Evolutionary conservation across 345 rosid species (phyloP).

Genomic region (Rubroshorea leprosula): DNA sequence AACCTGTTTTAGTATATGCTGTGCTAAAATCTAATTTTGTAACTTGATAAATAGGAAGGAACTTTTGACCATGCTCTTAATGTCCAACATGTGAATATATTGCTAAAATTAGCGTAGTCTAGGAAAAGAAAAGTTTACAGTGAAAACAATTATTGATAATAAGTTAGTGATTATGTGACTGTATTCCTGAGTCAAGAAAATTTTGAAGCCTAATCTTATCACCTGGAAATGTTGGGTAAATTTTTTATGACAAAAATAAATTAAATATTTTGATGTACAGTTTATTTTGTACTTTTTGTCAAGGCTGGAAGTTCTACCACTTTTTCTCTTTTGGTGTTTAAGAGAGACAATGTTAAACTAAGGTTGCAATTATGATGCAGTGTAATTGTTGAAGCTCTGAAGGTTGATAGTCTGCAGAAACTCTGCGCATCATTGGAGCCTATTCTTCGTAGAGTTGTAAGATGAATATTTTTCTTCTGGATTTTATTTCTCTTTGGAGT

Average conservation of each 20-base stretch:
- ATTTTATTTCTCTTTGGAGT: constrained; percentile 4
- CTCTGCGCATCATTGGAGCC: constrained; percentile 97
- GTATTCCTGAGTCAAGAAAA: too few relatives aligned
- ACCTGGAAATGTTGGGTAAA: too few relatives aligned
- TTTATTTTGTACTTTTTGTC: constrained; percentile 2
- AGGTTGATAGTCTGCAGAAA: constrained; percentile 95
- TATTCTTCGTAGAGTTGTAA: constrained; percentile 89
- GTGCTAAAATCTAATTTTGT: too few relatives aligned
- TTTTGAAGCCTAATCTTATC: too few relatives aligned
- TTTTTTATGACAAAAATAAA: too few relatives aligned
- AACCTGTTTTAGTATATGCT: background rate
- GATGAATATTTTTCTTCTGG: constrained; percentile 9
- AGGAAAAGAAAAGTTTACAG: too few relatives aligned
- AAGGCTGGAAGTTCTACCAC: background rate
- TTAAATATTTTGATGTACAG: background rate
- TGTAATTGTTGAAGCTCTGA: constrained; percentile 93
- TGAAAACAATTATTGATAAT: too few relatives aligned
- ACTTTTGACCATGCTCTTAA: too few relatives aligned
- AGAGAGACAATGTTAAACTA: constrained; percentile 16
- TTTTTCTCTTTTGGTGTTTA: background rate
- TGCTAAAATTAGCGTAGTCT: too few relatives aligned
- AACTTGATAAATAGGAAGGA: too few relatives aligned
- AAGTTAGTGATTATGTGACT: too few relatives aligned
- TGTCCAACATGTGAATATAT: too few relatives aligned
- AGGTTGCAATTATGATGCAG: constrained; percentile 36